Conservation (phyloP, 2,329 filamentous ascomycete genomes). For the Pseudophaeomoniella oleicola region DNA sequence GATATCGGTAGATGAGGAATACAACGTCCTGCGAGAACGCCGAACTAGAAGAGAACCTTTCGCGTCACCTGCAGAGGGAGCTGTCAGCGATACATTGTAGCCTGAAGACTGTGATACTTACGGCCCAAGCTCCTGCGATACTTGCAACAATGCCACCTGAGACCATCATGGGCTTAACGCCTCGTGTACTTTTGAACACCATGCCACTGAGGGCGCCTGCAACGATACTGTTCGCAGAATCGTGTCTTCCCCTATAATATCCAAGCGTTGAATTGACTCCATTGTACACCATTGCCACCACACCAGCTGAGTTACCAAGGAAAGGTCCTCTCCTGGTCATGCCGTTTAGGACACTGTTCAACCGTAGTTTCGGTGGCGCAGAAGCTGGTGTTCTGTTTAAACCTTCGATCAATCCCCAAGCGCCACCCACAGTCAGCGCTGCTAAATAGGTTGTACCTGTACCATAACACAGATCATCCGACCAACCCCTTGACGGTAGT, state of each 20-base stretch:
- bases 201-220: conserved; percentile 82
- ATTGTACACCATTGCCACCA: conserved; percentile 94
- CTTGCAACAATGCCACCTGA: conserved; percentile 79
- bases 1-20: too few species aligned
- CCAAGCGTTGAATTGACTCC: conserved; percentile 76
- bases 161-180: conserved; percentile 82
- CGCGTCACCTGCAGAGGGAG: conserved; percentile 28
- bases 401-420: conserved; percentile 86
- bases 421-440: conserved; percentile 73
- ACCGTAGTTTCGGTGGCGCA: conserved; percentile 74
- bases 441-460: conserved; percentile 86
- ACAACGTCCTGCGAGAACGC: too few species aligned
- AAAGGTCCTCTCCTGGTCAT: conserved; percentile 88
- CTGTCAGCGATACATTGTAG: conserved; percentile 9
- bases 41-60: conserved; percentile 33
- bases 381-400: conserved; percentile 55
- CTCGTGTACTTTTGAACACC: conserved; percentile 92
- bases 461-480: conserved; percentile 95
- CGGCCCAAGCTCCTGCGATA: conserved; percentile 78
- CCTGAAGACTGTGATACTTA: conserved; percentile 37
- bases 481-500: conserved; percentile 90
- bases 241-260: conserved; percentile 68
- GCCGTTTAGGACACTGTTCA: conserved; percentile 91
- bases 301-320: conserved; percentile 87
- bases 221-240: conserved; percentile 72